Base-by-base conservation (phyloP, 2,329 filamentous ascomycete species). In the Macrophomina pseudophaseolina region DNA sequence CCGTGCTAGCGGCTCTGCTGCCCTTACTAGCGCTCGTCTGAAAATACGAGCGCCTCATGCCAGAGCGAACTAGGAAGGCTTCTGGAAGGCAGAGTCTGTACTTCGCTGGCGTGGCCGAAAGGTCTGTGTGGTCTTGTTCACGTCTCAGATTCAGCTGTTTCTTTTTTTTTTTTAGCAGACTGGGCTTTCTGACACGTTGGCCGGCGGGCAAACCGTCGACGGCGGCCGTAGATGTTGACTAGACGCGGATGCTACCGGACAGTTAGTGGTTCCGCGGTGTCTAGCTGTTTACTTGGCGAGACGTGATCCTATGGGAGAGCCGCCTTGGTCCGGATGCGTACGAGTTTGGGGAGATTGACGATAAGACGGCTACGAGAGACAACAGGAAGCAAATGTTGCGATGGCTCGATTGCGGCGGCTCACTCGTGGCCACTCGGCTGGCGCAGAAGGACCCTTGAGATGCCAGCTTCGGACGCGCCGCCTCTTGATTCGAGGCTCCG, bases 51-150 rank as follows among this genome's bases (percentile, higher is more conserved):
- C 9, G 11, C 18, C 23, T 16, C n/a, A 38, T 5, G 14, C 33
- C 23, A n/a, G 11, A 16, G 28, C 56, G 56, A 46, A 60, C 46
- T 42, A 16, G 56, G 56, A 14, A 60, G 40, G 28, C 42, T 60
- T 60, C 56, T 60, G 56, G 56, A 60, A 60, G 44, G 38, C 9
- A 14, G 4, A 16, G 18, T 44, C 16, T 30, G 4, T 42, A 18
- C 4, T 18, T 38, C 5, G n/a, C 32, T 54, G 52, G 12, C 33
- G 32, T 38, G 18, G 11, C 12, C 23, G 12, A 28, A 23, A 23
- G n/a, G 53, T 16, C 53, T 44, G 35, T 58, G 35, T 12, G 52
- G 12, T 30, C 4, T 32, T 42, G 9, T 9, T 6, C 18, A 6
- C 12, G 23, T 12, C 28, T 30, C 23, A 30, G 54, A 35, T 44